Conservation (phyloP, 257 asterid genomes). For the Avicennia marina region DNA sequence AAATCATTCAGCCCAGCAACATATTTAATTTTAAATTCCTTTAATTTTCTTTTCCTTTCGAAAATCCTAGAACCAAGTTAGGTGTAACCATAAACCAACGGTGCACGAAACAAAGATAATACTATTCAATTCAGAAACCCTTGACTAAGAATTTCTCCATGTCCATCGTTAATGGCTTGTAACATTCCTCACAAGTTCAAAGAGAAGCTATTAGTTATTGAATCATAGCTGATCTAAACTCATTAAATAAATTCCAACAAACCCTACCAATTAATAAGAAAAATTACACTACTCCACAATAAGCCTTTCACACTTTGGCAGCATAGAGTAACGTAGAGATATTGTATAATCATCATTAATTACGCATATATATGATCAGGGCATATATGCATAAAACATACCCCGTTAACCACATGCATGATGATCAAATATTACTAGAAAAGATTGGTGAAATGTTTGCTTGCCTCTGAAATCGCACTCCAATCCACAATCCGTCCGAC, state of each 20-base stretch:
- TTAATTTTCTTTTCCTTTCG: too few relatives aligned
- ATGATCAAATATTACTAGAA: slow-evolving; percentile 44
- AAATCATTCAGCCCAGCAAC: too few relatives aligned
- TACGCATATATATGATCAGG: slow-evolving; percentile 5
- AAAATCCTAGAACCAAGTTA: too few relatives aligned
- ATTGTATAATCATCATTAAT: too few relatives aligned
- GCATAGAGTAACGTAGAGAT: background rate
- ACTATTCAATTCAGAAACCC: background rate
- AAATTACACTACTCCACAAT: background rate
- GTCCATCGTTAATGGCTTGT: background rate
- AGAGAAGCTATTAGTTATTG: background rate
- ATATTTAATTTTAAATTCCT: too few relatives aligned
- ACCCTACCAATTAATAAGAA: slow-evolving; percentile 4
- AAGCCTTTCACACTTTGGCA: background rate
- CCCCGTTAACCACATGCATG: too few relatives aligned
- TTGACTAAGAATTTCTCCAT: background rate
- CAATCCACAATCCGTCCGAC: slow-evolving; percentile 67
- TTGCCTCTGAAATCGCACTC: slow-evolving; percentile 37
- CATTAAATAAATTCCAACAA: background rate
- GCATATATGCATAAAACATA: background rate
- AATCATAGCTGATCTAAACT: background rate
- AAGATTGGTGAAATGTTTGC: slow-evolving; percentile 23
- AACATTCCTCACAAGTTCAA: background rate
- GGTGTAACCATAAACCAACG: too few relatives aligned
- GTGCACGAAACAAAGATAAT: too few relatives aligned